Evolutionary conservation across 73 alveolate genomes (phyloP).

Genomic region (Symbiodinium pilosum): DNA sequence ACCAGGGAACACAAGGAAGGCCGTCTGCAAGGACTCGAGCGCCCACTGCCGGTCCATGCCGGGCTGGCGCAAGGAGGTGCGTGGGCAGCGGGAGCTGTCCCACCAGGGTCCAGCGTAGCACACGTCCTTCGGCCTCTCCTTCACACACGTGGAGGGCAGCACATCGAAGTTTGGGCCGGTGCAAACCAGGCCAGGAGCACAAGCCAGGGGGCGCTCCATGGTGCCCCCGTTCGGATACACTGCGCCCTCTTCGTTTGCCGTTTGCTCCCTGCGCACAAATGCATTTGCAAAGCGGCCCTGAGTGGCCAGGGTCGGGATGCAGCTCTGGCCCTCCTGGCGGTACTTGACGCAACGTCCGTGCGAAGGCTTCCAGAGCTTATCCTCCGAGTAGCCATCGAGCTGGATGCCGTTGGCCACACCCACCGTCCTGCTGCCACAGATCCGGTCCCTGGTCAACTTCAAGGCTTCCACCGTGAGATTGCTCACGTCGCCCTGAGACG

Average conservation of each 20-base stretch:
- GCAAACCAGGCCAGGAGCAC: conserved; percentile 61
- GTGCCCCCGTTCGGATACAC: conserved; percentile 41
- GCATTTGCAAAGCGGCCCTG: conserved; percentile 53
- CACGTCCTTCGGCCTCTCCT: conserved; percentile 41
- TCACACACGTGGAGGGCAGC: conserved; percentile 78
- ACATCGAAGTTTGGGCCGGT: conserved; percentile 68
- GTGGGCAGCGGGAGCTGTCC: conserved; percentile 81
- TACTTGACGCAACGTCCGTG: conserved; percentile 79
- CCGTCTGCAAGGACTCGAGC: conserved; percentile 25
- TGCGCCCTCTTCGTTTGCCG: neutral
- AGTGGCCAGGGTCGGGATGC: conserved; percentile 60
- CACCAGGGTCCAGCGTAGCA: conserved; percentile 84
- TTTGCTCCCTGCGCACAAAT: conserved; percentile 48
- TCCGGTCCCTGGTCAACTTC: conserved; percentile 32
- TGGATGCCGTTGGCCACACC: conserved; percentile 65
- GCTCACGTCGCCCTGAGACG: conserved; percentile 16
- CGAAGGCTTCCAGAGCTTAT: conserved; percentile 31
- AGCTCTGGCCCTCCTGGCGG: conserved; percentile 42
- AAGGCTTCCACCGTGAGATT: conserved; percentile 65
- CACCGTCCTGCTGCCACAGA: conserved; percentile 60
- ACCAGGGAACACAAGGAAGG: conserved; percentile 54
- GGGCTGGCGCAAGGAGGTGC: conserved; percentile 15
- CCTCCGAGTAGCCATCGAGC: conserved; percentile 15
- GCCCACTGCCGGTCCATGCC: conserved; percentile 62
- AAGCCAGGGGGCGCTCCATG: conserved; percentile 68